These are phyloP conservation scores for Brettanomyces sp. DNA, from an alignment of 805 yeast genomes.

Conservation along the genomic window DNA sequence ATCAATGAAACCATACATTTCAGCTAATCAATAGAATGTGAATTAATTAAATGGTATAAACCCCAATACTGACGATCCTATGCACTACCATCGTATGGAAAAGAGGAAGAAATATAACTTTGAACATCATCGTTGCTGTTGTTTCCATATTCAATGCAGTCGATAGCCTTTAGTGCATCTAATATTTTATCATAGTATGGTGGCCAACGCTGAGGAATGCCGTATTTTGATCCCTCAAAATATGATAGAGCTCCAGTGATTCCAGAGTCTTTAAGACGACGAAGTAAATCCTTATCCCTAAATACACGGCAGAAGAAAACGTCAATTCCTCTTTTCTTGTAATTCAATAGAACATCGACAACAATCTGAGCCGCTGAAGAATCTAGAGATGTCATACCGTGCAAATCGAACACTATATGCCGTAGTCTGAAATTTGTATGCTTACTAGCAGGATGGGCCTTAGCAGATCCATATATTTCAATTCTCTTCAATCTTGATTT, in stretches of 20 bases:
- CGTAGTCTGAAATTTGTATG: constrained; percentile 30
- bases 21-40: too few relatives aligned
- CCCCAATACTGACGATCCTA: not conserved
- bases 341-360: constrained; percentile 46
- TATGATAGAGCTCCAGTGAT: constrained; percentile 30
- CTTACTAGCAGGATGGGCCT: constrained; percentile 57
- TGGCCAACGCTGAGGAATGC: constrained; percentile 23
- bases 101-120: constrained; percentile 11
- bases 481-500: constrained; percentile 56
- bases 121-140: constrained; percentile 10
- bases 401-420: constrained; percentile 62
- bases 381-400: constrained; percentile 76
- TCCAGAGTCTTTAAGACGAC: constrained; percentile 47
- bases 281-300: constrained; percentile 33
- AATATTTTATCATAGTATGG: constrained; percentile 45
- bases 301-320: constrained; percentile 59
- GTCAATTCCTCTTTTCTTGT: constrained; percentile 42
- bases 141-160: constrained; percentile 19
- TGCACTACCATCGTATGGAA: constrained; percentile 7
- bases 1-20: too few relatives aligned
- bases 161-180: constrained; percentile 44
- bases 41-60: too few relatives aligned
- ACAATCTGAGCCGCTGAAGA: constrained; percentile 72
- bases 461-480: constrained; percentile 68
- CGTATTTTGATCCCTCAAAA: constrained; percentile 17